phyloP scores from a whole-genome alignment of 2,329 filamentous ascomycete species.

The Aschersonia sp. region DNA sequence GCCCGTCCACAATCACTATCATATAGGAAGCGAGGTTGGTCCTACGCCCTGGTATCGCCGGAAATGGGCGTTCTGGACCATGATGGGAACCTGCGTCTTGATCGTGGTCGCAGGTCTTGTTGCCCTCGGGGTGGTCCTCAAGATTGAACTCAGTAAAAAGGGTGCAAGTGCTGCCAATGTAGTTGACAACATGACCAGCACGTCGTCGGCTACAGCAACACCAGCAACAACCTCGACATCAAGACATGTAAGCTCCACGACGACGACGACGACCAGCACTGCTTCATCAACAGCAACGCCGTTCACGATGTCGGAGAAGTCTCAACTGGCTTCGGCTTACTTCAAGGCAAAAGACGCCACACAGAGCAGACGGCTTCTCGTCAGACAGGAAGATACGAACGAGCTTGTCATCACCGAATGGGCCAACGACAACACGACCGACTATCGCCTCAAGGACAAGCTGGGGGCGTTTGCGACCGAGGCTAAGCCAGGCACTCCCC shows the following conservation, averaged over 20 bases:
- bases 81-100: slow-evolving; percentile 1
- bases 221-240: not conserved
- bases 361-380: slow-evolving; percentile 5
- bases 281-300: slow-evolving; percentile 1
- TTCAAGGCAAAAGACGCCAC: not conserved
- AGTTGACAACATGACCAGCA: not conserved
- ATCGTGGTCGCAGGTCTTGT: slow-evolving; percentile 2
- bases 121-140: slow-evolving; percentile 8
- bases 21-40: slow-evolving; percentile 1
- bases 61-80: slow-evolving; percentile 4
- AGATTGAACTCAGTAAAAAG: slow-evolving; percentile 2
- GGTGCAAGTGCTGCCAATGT: not conserved
- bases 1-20: slow-evolving; percentile 8
- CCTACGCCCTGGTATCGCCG: slow-evolving; percentile 7
- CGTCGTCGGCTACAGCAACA: too few species aligned
- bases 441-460: slow-evolving; percentile 6
- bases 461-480: slow-evolving; percentile 1
- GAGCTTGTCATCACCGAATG: slow-evolving; percentile 8
- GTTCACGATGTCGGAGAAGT: slow-evolving; percentile 6
- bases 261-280: not conserved
- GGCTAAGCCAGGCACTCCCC: slow-evolving; percentile 8
- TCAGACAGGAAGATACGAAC: slow-evolving; percentile 10
- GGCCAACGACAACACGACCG: not conserved
- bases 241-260: not conserved
- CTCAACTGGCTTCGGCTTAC: slow-evolving; percentile 7